Evolutionary conservation across 2,329 filamentous ascomycete species (phyloP), one percentile per base, ranked within the genome.

Genomic region (Pseudocercospora eumusae): DNA sequence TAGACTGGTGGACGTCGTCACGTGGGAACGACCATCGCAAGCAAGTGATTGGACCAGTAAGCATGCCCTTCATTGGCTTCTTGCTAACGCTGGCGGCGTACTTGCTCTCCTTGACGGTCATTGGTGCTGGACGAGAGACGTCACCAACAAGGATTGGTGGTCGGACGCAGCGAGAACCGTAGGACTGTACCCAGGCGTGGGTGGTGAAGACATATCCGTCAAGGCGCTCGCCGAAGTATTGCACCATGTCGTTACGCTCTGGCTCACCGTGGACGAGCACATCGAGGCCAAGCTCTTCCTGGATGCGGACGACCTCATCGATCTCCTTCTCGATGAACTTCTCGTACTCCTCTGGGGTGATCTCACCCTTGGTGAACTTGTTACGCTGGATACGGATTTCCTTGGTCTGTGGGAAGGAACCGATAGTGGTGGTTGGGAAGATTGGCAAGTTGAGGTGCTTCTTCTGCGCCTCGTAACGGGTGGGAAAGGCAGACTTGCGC

Each of bases 61-160:
- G 88, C 95, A 99, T 99, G 80, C 95, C 95, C 91, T 99, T 99
- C 95, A 99, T 98, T 81, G 95, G 93, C 88, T 97, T 98, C 84
- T 90, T 93, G 79, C 93, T 93, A 80, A 97, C 87, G 61, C 90
- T 93, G 67, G 92, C 93, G 71, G 95, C 95, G 82, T 96, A 99
- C 86, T 98, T 96, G 81, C 91, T 96, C 87, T 99, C 95, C 90
- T 99, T 99, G 82, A 99, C 95, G 64, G 95, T 97, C 95, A 99
- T 99, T 71, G 95, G 90, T 71, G 88, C 89, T 69, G 95, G 95
- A 72, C 95, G 93, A 68, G 93, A 98, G 81, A 99, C 93, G 80
- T 99, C 95, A 82, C 95, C 95, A 73, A 98, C 95, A 75, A 99
- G 91, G 82, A 99, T 99, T 67, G 95, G 95, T 73, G 95, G 95